Evolutionary conservation across 306 rosid species (phyloP).

Genomic region (Corylus americana): DNA sequence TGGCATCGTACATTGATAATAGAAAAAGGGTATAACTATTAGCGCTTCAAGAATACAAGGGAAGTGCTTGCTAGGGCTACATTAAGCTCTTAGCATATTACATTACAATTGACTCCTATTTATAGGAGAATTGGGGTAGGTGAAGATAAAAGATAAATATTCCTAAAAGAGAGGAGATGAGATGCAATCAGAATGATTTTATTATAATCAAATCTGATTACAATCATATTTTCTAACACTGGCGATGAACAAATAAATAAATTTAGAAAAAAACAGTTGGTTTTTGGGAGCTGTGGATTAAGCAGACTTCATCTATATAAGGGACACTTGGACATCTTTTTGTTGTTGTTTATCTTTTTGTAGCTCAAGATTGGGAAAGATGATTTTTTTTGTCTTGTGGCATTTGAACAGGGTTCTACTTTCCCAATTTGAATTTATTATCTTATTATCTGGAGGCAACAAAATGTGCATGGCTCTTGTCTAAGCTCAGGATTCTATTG

Average conservation of each 20-base stretch:
- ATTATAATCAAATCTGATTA: no score
- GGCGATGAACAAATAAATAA: no score
- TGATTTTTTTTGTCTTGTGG: background rate
- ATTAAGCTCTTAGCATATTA: no score
- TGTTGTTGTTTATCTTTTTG: no score
- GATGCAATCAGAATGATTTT: no score
- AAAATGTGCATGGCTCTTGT: background rate
- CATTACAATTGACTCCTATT: no score
- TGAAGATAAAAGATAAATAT: no score
- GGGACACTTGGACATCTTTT: background rate
- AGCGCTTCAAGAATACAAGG: background rate
- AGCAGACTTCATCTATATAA: background rate
- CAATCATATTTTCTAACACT: no score
- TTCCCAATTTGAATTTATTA: background rate
- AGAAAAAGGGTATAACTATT: background rate
- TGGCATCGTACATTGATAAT: background rate
- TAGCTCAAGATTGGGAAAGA: background rate
- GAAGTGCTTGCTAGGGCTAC: no score
- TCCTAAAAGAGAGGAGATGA: no score
- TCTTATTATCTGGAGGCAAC: conserved; percentile 2
- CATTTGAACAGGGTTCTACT: conserved; percentile 1
- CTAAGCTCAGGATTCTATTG: background rate
- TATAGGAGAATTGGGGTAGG: no score
- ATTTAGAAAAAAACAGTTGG: no score
- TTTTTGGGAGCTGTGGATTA: background rate